These are phyloP conservation scores for Saksenaea oblongispora DNA, from an alignment of 371 early-diverging fungal genomes.

Conservation along the genomic window DNA sequence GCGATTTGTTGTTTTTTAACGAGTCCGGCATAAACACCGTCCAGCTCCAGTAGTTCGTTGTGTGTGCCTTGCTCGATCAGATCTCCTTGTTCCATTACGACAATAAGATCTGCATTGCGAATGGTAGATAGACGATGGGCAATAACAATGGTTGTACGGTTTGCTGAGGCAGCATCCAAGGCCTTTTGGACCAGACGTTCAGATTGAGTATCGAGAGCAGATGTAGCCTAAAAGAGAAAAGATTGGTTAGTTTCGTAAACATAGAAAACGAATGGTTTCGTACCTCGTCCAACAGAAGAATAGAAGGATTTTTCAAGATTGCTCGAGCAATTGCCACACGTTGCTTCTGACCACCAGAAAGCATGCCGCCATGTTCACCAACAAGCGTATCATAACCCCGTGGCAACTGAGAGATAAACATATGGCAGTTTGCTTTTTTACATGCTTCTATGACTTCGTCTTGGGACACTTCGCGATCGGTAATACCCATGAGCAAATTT, in stretches of 20 bases:
- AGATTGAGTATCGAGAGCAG: conserved; percentile 77
- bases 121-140: conserved; percentile 89
- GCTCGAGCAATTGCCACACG: conserved; percentile 43
- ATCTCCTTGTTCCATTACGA: conserved; percentile 74
- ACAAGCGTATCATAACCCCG: conserved; percentile 68
- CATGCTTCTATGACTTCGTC: conserved; percentile 58
- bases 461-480: conserved; percentile 33
- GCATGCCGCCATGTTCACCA: conserved; percentile 66
- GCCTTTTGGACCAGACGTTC: conserved; percentile 83
- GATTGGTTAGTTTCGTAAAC: background rate
- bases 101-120: conserved; percentile 82
- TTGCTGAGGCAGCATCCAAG: conserved; percentile 72
- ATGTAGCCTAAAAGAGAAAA: conserved; percentile 57
- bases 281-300: conserved; percentile 36
- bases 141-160: conserved; percentile 90
- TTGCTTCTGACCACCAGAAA: conserved; percentile 78
- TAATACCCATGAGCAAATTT: conserved; percentile 70
- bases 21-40: conserved; percentile 59
- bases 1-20: conserved; percentile 61
- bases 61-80: conserved; percentile 78
- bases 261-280: background rate
- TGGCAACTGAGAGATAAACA: conserved; percentile 73
- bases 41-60: conserved; percentile 53
- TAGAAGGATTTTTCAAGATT: conserved; percentile 30
- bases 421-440: conserved; percentile 70